These are phyloP conservation scores for Orbilia javanica DNA, from an alignment of 2,329 filamentous ascomycete genomes.

Conservation along the genomic window DNA sequence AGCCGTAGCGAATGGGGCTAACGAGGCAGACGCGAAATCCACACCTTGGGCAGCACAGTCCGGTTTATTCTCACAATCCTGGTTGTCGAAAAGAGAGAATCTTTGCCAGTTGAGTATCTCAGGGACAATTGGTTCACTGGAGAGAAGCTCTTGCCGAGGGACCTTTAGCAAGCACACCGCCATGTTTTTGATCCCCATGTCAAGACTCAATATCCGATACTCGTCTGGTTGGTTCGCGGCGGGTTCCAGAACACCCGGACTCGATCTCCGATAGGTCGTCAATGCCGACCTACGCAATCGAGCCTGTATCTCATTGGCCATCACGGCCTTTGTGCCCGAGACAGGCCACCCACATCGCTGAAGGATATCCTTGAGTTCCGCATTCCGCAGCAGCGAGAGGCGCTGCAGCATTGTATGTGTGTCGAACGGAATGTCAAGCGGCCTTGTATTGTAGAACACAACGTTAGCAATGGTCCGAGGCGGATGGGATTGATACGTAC, in stretches of 20 bases:
- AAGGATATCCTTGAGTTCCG: conserved; percentile 48
- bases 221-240: conserved; percentile 16
- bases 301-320: conserved; percentile 30
- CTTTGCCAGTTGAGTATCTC: conserved; percentile 62
- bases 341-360: conserved; percentile 51
- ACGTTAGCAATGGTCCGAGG: too few relatives aligned
- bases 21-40: conserved; percentile 64
- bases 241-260: conserved; percentile 8
- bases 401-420: conserved; percentile 21
- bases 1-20: conserved; percentile 27
- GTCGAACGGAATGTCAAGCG: background rate
- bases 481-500: too few relatives aligned
- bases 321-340: conserved; percentile 41
- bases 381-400: conserved; percentile 27
- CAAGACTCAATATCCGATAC: conserved; percentile 77
- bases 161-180: conserved; percentile 75
- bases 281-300: conserved; percentile 15
- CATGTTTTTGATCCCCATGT: conserved; percentile 86
- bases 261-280: conserved; percentile 8
- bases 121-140: conserved; percentile 20
- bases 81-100: conserved; percentile 39
- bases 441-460: too few relatives aligned
- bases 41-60: conserved; percentile 24
- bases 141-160: conserved; percentile 4
- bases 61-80: background rate